These are phyloP conservation scores for Rubia peregrina DNA, from an alignment of 305 asterid genomes.

Conservation along the genomic window DNA sequence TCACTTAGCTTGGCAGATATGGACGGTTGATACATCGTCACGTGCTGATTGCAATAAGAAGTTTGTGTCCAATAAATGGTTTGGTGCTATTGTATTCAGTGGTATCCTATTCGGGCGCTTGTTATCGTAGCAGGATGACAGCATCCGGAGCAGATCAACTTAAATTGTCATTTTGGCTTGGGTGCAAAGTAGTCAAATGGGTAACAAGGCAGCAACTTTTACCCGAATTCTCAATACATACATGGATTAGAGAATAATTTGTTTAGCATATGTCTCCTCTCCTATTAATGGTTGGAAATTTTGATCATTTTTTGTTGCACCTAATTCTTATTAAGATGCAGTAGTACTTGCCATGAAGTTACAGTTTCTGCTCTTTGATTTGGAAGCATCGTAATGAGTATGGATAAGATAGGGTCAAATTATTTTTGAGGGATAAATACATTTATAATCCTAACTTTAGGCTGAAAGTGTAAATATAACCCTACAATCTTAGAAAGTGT, in stretches of 20 bases:
- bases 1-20: conserved; percentile 86
- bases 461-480: no score
- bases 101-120: conserved; percentile 69
- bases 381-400: no score
- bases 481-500: no score
- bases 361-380: no score
- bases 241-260: not conserved
- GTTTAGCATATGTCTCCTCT: not conserved
- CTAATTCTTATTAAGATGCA: no score
- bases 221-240: not conserved
- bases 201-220: not conserved
- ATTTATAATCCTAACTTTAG: no score
- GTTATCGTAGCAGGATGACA: conserved; percentile 17
- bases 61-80: conserved; percentile 94
- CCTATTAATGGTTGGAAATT: no score
- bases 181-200: not conserved
- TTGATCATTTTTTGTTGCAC: no score
- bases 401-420: no score
- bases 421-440: no score
- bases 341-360: no score
- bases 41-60: conserved; percentile 83
- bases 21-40: conserved; percentile 58
- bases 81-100: conserved; percentile 73
- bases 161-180: not conserved
- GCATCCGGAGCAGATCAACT: not conserved